Evolutionary conservation across 1,139 yeast species (phyloP).

Genomic region (Taphrina confusa): DNA sequence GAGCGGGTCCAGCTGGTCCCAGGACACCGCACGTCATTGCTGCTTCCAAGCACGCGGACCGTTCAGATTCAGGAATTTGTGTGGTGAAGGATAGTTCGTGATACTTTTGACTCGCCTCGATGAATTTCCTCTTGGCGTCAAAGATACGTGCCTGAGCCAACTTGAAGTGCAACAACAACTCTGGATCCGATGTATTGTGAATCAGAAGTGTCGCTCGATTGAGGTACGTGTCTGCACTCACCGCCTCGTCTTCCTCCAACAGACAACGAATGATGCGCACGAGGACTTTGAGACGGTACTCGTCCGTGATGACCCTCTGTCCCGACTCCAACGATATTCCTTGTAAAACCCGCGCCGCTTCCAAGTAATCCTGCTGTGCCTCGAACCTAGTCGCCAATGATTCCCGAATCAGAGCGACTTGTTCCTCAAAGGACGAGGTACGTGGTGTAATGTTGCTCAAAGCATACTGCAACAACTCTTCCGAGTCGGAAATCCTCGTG

Average conservation of each 20-base stretch:
- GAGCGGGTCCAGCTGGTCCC: constrained; percentile 48
- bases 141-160: constrained; percentile 46
- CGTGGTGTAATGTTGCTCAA: constrained; percentile 40
- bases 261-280: constrained; percentile 45
- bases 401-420: constrained; percentile 43
- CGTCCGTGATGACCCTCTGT: constrained; percentile 42
- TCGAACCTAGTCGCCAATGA: constrained; percentile 44
- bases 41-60: constrained; percentile 44
- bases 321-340: constrained; percentile 42
- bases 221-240: constrained; percentile 45
- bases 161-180: constrained; percentile 43
- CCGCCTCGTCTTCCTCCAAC: constrained; percentile 46
- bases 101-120: constrained; percentile 47
- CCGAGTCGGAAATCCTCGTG: neutral
- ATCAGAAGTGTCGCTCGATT: constrained; percentile 45
- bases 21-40: constrained; percentile 46
- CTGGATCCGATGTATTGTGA: constrained; percentile 39
- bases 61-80: constrained; percentile 44
- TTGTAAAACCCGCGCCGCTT: constrained; percentile 45
- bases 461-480: constrained; percentile 21
- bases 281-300: constrained; percentile 43
- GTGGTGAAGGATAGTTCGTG: constrained; percentile 44
- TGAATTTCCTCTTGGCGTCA: constrained; percentile 45
- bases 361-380: constrained; percentile 41
- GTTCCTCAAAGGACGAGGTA: constrained; percentile 43